phyloP scores from a whole-genome alignment of 306 rosid genomes.

The Hylodesmum podocarpum region DNA sequence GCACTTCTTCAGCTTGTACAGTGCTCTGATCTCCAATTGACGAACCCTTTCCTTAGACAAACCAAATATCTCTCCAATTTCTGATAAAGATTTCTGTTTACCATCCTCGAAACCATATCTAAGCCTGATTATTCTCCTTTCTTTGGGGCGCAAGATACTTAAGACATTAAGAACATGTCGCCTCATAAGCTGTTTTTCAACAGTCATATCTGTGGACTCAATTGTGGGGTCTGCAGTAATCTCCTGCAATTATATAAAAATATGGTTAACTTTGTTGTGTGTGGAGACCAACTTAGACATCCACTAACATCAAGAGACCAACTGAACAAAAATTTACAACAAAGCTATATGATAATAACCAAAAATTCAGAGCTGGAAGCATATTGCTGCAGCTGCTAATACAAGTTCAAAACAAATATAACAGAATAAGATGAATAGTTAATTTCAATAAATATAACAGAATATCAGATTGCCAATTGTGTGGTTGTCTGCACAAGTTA shows the following conservation, averaged over 20 bases:
- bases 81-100: slow-evolving; percentile 55
- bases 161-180: slow-evolving; percentile 66
- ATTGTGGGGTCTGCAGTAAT: slow-evolving; percentile 66
- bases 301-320: slow-evolving; percentile 1
- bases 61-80: slow-evolving; percentile 69
- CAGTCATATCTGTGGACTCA: slow-evolving; percentile 61
- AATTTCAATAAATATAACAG: not conserved
- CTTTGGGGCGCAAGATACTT: slow-evolving; percentile 54
- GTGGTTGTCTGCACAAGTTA: not conserved
- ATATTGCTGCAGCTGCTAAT: not conserved
- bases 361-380: not conserved
- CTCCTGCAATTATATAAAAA: slow-evolving; percentile 56
- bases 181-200: slow-evolving; percentile 77
- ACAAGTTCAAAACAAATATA: not conserved
- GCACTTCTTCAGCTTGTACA: slow-evolving; percentile 70
- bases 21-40: slow-evolving; percentile 62
- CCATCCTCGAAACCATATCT: slow-evolving; percentile 81
- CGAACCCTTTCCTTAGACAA: slow-evolving; percentile 83
- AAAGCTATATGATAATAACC: not conserved
- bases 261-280: not conserved
- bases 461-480: not conserved
- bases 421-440: not conserved
- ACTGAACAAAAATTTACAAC: not conserved
- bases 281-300: not conserved
- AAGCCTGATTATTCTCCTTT: slow-evolving; percentile 71